These are phyloP conservation scores for Saturnispora ahearnii DNA, from an alignment of 805 yeast genomes.

Conservation along the genomic window DNA sequence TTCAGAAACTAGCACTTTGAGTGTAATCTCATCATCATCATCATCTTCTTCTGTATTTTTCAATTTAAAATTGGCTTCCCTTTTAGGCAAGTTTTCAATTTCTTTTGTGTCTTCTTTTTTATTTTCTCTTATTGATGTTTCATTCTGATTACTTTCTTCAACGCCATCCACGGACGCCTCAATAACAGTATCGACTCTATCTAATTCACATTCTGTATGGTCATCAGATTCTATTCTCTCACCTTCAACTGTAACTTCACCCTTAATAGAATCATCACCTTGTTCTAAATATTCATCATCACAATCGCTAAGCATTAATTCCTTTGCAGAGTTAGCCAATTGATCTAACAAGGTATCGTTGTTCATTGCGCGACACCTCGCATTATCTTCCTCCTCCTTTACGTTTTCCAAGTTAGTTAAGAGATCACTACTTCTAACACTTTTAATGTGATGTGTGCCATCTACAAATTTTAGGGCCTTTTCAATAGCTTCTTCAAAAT, in stretches of 20 bases:
- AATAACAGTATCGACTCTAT: neutral
- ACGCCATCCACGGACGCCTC: neutral
- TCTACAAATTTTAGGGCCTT: constrained; percentile 33
- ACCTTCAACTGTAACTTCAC: constrained; percentile 1
- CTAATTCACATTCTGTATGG: neutral
- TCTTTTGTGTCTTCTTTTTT: neutral
- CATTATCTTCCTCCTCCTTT: constrained; percentile 13
- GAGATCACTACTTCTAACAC: constrained; percentile 15
- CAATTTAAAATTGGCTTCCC: neutral
- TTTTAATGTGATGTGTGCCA: constrained; percentile 16
- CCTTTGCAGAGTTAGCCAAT: constrained; percentile 12
- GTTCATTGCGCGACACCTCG: constrained; percentile 14
- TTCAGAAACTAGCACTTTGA: too few species aligned
- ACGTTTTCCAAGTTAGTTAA: constrained; percentile 15
- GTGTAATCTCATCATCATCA: too few species aligned
- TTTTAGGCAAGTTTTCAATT: too few species aligned
- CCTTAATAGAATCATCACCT: neutral
- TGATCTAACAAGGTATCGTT: constrained; percentile 10
- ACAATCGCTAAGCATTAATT: constrained; percentile 14
- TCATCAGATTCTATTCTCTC: neutral
- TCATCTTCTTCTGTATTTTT: too few species aligned
- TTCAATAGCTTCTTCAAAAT: constrained; percentile 41
- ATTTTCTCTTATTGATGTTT: too few species aligned
- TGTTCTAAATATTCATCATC: constrained; percentile 18
- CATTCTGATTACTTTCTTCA: too few species aligned